phyloP scores from a whole-genome alignment of 495 filamentous ascomycete genomes.

The Gamarada debralockiae region DNA sequence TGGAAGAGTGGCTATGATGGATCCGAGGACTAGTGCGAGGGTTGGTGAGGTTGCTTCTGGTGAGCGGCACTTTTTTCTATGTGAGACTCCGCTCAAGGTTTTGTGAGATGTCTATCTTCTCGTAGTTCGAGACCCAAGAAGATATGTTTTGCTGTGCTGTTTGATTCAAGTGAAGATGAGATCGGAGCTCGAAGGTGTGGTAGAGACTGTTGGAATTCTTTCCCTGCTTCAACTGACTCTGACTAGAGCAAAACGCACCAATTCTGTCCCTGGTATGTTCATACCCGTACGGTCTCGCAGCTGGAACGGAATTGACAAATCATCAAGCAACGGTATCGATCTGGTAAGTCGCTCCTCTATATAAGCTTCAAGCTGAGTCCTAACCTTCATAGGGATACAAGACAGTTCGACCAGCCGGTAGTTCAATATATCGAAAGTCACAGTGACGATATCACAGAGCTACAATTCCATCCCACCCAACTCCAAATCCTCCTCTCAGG shows the following conservation, averaged over 20 bases:
- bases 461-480: constrained; percentile 66
- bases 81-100: no score
- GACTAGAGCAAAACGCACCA: constrained; percentile 31
- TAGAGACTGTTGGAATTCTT: no score
- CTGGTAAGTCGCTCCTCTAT: constrained; percentile 48
- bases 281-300: constrained; percentile 56
- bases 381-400: constrained; percentile 21
- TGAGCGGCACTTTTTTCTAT: constrained; percentile 25
- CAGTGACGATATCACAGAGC: constrained; percentile 87
- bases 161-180: no score
- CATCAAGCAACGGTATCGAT: constrained; percentile 68
- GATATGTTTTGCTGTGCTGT: no score
- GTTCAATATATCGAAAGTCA: constrained; percentile 78
- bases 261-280: constrained; percentile 69
- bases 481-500: constrained; percentile 71
- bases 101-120: no score
- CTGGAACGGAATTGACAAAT: constrained; percentile 75
- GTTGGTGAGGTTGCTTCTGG: constrained; percentile 22
- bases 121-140: no score
- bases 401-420: constrained; percentile 27
- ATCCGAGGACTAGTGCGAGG: constrained; percentile 38
- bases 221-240: no score
- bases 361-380: background rate
- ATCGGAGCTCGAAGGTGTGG: no score
- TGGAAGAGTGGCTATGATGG: constrained; percentile 55